phyloP scores from a whole-genome alignment of 768 basidiomycete genomes.

The Leccinum boreale region DNA sequence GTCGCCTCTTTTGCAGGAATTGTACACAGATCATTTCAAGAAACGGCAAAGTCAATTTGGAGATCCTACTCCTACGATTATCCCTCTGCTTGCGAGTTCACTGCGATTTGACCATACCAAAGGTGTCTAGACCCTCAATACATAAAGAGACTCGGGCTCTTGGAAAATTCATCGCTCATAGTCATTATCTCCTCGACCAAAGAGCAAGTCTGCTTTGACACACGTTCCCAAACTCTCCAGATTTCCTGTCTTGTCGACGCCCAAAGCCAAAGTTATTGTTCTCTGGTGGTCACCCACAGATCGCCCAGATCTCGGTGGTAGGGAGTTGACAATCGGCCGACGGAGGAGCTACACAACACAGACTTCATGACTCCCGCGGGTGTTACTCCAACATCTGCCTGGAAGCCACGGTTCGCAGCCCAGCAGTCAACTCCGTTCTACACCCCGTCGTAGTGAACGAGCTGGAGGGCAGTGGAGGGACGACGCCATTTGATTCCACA shows the following conservation, averaged over 20 bases:
- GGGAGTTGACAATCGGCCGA: slow-evolving; percentile 77
- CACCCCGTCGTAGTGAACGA: slow-evolving; percentile 96
- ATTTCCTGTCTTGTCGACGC: slow-evolving; percentile 87
- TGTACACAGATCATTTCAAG: slow-evolving; percentile 61
- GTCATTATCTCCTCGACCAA: slow-evolving; percentile 85
- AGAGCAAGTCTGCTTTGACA: slow-evolving; percentile 80
- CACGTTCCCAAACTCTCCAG: slow-evolving; percentile 66
- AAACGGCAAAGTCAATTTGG: slow-evolving; percentile 46
- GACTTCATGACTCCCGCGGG: slow-evolving; percentile 82
- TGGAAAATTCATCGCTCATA: slow-evolving; percentile 75
- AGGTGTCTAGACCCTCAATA: slow-evolving; percentile 69
- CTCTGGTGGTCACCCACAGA: slow-evolving; percentile 96
- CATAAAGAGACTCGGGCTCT: slow-evolving; percentile 60
- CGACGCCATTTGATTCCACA: slow-evolving; percentile 90
- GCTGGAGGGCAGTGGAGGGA: slow-evolving; percentile 90
- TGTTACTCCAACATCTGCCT: slow-evolving; percentile 92
- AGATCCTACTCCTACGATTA: slow-evolving; percentile 48
- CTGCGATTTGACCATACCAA: slow-evolving; percentile 74
- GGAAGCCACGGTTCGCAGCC: slow-evolving; percentile 83
- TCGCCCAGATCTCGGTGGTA: slow-evolving; percentile 88
- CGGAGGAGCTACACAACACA: slow-evolving; percentile 77
- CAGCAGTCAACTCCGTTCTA: slow-evolving; percentile 90
- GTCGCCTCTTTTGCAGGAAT: slow-evolving; percentile 69
- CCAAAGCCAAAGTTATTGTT: slow-evolving; percentile 82
- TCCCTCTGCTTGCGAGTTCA: slow-evolving; percentile 56